phyloP scores from a whole-genome alignment of 345 rosid species.

The Populus ilicifolia region DNA sequence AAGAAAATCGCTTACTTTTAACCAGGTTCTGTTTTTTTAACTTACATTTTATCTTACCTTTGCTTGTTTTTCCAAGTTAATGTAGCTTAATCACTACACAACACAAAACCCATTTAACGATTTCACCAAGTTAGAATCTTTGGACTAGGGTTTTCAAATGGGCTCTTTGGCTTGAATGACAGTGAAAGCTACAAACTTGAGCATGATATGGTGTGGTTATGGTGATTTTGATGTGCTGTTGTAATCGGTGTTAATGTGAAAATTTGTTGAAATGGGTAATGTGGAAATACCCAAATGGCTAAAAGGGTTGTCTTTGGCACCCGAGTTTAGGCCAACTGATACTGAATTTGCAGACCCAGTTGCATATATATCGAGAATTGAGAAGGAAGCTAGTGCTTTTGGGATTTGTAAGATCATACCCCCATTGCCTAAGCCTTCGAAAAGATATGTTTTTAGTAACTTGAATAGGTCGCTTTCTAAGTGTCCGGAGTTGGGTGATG shows the following conservation, averaged over 20 bases:
- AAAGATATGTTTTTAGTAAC: slow-evolving; percentile 69
- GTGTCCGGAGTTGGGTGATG: slow-evolving; percentile 67
- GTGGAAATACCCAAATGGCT: slow-evolving; percentile 92
- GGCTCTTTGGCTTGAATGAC: neutral
- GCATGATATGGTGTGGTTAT: slow-evolving; percentile 5
- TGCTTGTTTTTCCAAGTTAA: slow-evolving; percentile 1
- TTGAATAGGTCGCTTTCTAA: slow-evolving; percentile 75
- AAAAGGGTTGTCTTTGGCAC: slow-evolving; percentile 79
- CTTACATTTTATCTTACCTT: neutral
- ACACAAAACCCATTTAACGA: slow-evolving; percentile 5
- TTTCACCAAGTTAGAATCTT: slow-evolving; percentile 2
- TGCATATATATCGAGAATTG: slow-evolving; percentile 94
- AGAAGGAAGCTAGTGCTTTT: slow-evolving; percentile 86
- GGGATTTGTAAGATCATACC: slow-evolving; percentile 97
- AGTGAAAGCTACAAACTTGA: slow-evolving; percentile 12
- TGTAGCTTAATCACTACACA: slow-evolving; percentile 8
- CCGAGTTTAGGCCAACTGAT: slow-evolving; percentile 88
- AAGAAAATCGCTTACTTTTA: slow-evolving; percentile 6
- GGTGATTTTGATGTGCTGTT: neutral
- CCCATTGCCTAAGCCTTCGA: slow-evolving; percentile 89
- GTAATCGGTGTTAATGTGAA: slow-evolving; percentile 16
- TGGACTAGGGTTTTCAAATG: slow-evolving; percentile 43
- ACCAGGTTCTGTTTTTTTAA: slow-evolving; percentile 33
- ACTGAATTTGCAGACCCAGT: slow-evolving; percentile 98
- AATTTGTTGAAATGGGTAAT: slow-evolving; percentile 53